phyloP scores from a whole-genome alignment of 176 grass and related monocot species.

The Oryza longistaminata region DNA sequence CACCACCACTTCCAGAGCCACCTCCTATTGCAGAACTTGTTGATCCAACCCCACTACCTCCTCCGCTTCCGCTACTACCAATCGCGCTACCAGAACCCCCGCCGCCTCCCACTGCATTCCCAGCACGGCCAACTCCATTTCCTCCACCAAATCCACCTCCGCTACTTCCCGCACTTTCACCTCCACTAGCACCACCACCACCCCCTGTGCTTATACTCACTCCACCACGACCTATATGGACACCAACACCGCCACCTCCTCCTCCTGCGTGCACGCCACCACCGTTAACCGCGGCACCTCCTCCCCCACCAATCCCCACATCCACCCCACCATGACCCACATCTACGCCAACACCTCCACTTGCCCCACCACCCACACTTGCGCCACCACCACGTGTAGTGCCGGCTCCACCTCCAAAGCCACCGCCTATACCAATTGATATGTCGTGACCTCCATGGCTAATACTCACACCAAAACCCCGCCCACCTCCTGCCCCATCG shows the following conservation, averaged over 20 bases:
- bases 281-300: slow-evolving; percentile 34
- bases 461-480: slow-evolving; percentile 48
- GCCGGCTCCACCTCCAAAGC: slow-evolving; percentile 46
- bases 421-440: slow-evolving; percentile 38
- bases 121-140: slow-evolving; percentile 7
- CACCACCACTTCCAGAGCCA: slow-evolving; percentile 21
- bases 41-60: slow-evolving; percentile 14
- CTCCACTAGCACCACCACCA: neutral
- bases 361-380: slow-evolving; percentile 28
- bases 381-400: slow-evolving; percentile 31
- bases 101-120: slow-evolving; percentile 7
- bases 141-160: slow-evolving; percentile 15
- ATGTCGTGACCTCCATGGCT: slow-evolving; percentile 37
- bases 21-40: neutral
- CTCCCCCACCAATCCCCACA: slow-evolving; percentile 46
- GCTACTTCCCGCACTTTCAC: neutral
- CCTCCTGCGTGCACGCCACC: slow-evolving; percentile 26
- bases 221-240: slow-evolving; percentile 42
- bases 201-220: slow-evolving; percentile 18
- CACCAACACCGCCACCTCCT: slow-evolving; percentile 21
- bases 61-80: slow-evolving; percentile 24
- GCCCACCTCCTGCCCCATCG: slow-evolving; percentile 18
- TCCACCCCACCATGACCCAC: slow-evolving; percentile 39
- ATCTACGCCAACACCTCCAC: slow-evolving; percentile 42
- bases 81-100: slow-evolving; percentile 18